Evolutionary conservation across 768 basidiomycete species (phyloP).

Genomic region (Boletus insuetus): DNA sequence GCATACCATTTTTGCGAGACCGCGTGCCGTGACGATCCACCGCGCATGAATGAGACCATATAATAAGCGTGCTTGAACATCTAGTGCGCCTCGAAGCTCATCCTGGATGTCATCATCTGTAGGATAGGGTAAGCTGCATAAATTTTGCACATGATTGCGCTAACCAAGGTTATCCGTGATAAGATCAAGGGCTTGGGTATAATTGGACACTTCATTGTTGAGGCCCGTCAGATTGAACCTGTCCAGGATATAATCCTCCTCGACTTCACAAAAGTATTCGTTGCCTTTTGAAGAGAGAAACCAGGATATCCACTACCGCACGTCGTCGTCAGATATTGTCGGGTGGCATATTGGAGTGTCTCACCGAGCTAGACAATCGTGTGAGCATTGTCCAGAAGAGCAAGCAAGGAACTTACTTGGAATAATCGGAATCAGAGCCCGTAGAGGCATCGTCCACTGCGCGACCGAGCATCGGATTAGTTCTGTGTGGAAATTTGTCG

Average conservation of each 20-base stretch:
- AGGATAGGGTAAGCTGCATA: neutral
- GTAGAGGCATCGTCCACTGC: conserved; percentile 86
- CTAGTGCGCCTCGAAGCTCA: conserved; percentile 85
- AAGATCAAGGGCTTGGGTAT: conserved; percentile 88
- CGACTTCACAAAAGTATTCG: conserved; percentile 99
- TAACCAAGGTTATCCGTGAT: conserved; percentile 94
- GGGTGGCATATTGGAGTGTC: conserved; percentile 16
- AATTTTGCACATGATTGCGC: conserved; percentile 18
- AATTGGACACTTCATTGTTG: conserved; percentile 94
- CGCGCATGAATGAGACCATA: conserved; percentile 97
- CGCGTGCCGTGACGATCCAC: conserved; percentile 94
- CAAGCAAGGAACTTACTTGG: conserved; percentile 60
- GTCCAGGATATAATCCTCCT: conserved; percentile 98
- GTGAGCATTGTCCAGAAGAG: conserved; percentile 10
- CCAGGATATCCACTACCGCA: conserved; percentile 90
- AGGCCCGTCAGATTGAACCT: conserved; percentile 97
- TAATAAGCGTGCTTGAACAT: conserved; percentile 88
- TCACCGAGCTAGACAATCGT: conserved; percentile 25
- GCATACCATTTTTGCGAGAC: conserved; percentile 90
- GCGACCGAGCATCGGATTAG: conserved; percentile 36
- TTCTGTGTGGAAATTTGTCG: conserved; percentile 12
- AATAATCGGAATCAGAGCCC: conserved; percentile 94
- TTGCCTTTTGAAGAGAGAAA: conserved; percentile 97
- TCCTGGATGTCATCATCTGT: conserved; percentile 93
- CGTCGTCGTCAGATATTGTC: conserved; percentile 12